These are phyloP conservation scores for Apodospora peruviana DNA, from an alignment of 495 filamentous ascomycete species.

Conservation along the genomic window DNA sequence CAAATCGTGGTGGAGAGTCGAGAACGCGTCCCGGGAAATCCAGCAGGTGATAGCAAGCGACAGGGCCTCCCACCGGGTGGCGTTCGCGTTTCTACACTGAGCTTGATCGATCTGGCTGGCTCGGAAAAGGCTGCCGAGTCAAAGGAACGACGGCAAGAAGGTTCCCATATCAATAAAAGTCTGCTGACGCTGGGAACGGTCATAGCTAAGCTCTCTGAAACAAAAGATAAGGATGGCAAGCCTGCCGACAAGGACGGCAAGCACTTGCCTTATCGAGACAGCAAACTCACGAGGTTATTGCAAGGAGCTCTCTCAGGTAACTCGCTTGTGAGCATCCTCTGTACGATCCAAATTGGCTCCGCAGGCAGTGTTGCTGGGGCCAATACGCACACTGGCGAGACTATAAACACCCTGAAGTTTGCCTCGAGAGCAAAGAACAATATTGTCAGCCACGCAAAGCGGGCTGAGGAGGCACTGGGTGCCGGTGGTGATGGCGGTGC, in stretches of 20 bases:
- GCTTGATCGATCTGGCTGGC: conserved; percentile 92
- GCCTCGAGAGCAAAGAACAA: conserved; percentile 95
- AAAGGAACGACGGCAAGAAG: conserved; percentile 90
- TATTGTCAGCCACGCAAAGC: conserved; percentile 95
- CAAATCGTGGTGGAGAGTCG: conserved; percentile 97
- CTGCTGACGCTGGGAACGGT: conserved; percentile 92
- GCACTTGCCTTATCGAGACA: conserved; percentile 93
- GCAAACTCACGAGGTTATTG: conserved; percentile 88
- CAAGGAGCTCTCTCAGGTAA: conserved; percentile 91
- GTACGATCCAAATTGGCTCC: conserved; percentile 79
- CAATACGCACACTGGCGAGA: conserved; percentile 74
- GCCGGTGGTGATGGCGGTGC: conserved; percentile 73
- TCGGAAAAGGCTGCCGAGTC: conserved; percentile 93
- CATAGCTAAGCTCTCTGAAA: conserved; percentile 76
- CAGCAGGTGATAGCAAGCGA: conserved; percentile 59
- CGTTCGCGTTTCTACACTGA: conserved; percentile 90
- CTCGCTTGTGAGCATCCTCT: conserved; percentile 93
- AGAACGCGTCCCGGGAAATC: conserved; percentile 63
- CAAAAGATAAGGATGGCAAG: conserved; percentile 78
- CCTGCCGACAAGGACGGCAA: conserved; percentile 71
- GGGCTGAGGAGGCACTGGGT: conserved; percentile 81
- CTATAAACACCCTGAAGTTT: conserved; percentile 93
- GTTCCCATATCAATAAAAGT: conserved; percentile 97
- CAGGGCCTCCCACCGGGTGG: conserved; percentile 78
- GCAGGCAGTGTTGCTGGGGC: conserved; percentile 57